A percentile compares a stretch with the other conserved stretches of the same genome.
Conservation (phyloP, 169 alveolate species). For the Plasmodium coatneyi region DNA sequence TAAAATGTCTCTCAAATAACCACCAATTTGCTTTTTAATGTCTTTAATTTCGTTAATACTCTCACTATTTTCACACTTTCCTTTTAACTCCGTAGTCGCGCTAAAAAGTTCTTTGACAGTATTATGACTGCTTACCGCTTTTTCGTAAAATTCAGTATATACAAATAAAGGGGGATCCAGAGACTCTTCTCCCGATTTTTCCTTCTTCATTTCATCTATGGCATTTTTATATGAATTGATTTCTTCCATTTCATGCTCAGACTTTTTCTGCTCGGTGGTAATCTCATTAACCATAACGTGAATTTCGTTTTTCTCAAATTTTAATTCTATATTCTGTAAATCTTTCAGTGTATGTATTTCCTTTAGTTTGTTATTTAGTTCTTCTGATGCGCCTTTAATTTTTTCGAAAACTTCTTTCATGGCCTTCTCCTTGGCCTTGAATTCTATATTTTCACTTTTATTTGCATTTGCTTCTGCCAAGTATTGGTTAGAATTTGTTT, state of each 20-base stretch:
- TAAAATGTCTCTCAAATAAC: neutral
- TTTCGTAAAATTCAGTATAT: neutral
- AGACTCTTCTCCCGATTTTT: neutral
- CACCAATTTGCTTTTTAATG: neutral
- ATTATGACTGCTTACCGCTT: neutral
- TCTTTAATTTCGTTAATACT: neutral
- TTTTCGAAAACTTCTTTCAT: neutral
- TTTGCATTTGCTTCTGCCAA: neutral
- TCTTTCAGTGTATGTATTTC: neutral
- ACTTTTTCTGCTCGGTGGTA: neutral
- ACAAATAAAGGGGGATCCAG: neutral
- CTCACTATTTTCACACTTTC: neutral
- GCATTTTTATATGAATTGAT: neutral
- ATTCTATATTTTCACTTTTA: neutral
- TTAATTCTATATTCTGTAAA: constrained; percentile 1
- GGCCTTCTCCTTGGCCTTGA: constrained; percentile 1
- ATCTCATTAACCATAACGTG: neutral
- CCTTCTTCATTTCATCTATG: neutral
- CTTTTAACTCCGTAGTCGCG: neutral
- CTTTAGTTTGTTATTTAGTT: neutral
- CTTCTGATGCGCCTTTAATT: neutral
- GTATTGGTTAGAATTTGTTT: neutral
- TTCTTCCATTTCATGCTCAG: neutral
- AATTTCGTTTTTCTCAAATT: neutral
- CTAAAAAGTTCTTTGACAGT: neutral